Evolutionary conservation across 495 filamentous ascomycete species (phyloP), one percentile per base, ranked within the genome.

Genomic region (Cercophora samala): DNA sequence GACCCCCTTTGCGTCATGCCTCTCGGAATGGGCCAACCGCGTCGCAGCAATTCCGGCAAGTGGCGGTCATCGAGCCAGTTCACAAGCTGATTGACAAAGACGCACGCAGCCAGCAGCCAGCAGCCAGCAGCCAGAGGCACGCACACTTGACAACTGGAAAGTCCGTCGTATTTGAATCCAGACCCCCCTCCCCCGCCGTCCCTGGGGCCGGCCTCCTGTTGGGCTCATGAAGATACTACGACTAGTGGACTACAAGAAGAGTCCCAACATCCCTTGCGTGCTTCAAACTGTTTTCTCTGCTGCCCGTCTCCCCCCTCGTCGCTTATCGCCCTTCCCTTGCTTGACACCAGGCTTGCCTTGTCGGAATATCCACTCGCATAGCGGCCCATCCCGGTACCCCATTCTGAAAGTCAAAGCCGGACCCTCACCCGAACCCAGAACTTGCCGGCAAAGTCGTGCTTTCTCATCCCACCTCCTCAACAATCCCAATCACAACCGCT

Each of bases 1-100:
- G 3, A 46, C 37, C 26, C 5, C 58, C 24, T 61, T 59, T 75
- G 69, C 71, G 71, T 73, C 73, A 73, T 72, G 63, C 60, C 29
- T 63, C 54, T 26, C 21, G 22, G 24, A 63, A 62, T 54, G 51
- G 66, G 63, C 69, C 72, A 73, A 71, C 67, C 55, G 68, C 25
- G 54, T 54, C 18, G 54, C 53, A 66, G 55, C 62, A 42, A 65
- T 62, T 66, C 64, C 58, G 59, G 60, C 37, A 15, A 54, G 37
- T 19, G 42, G 24, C 18, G 25, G 66, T 46, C 19, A 58, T 55
- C 46, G 42, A 56, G 22, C 53, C 53, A 56, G 53, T 56, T 23
- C 53, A 56, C 53, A 56, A 56, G 53, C 53, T 56, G 53, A 56
- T 56, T 58, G 22, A 68, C 62, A 56, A 64, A 42, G 17, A 9